Evolutionary conservation across 345 rosid species (phyloP).

Genomic region (Aquilaria malaccensis): DNA sequence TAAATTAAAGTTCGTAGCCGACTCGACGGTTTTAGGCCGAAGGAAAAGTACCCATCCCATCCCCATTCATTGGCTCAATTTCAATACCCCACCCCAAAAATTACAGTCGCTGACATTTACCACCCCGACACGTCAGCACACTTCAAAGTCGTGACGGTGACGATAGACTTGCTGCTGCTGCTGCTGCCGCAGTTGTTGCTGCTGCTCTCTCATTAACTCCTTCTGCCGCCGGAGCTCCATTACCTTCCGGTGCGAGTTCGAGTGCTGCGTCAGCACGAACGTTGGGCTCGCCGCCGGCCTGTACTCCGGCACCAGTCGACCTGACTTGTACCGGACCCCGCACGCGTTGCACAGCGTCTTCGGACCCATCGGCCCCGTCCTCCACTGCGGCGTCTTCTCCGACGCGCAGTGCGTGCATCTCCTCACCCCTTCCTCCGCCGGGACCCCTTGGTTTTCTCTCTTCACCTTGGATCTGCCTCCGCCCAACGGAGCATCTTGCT

Average conservation of each 20-base stretch:
- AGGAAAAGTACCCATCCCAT: background rate
- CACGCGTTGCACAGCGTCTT: slow-evolving; percentile 76
- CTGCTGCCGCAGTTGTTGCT: slow-evolving; percentile 13
- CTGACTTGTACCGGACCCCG: slow-evolving; percentile 79
- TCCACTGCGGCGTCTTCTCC: slow-evolving; percentile 85
- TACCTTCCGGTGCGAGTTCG: slow-evolving; percentile 80
- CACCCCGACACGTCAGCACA: slow-evolving; percentile 29
- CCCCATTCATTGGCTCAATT: background rate
- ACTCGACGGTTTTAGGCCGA: slow-evolving; percentile 3
- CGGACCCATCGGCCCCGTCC: slow-evolving; percentile 78
- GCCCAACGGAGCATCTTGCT: slow-evolving; percentile 11
- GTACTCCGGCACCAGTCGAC: slow-evolving; percentile 75
- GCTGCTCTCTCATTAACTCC: slow-evolving; percentile 33
- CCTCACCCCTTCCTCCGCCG: slow-evolving; percentile 36
- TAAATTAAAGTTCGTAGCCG: background rate
- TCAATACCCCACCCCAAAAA: background rate
- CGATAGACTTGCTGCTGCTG: slow-evolving; percentile 22
- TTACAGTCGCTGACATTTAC: background rate
- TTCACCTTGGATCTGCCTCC: slow-evolving; percentile 24
- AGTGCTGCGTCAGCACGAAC: slow-evolving; percentile 68
- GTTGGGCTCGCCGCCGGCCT: slow-evolving; percentile 84
- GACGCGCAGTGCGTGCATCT: slow-evolving; percentile 76
- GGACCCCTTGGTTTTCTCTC: slow-evolving; percentile 21
- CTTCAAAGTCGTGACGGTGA: slow-evolving; percentile 34
- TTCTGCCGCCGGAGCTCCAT: slow-evolving; percentile 77